Base-by-base conservation (phyloP, 345 rosid genomes). In the Linum trigynum region DNA sequence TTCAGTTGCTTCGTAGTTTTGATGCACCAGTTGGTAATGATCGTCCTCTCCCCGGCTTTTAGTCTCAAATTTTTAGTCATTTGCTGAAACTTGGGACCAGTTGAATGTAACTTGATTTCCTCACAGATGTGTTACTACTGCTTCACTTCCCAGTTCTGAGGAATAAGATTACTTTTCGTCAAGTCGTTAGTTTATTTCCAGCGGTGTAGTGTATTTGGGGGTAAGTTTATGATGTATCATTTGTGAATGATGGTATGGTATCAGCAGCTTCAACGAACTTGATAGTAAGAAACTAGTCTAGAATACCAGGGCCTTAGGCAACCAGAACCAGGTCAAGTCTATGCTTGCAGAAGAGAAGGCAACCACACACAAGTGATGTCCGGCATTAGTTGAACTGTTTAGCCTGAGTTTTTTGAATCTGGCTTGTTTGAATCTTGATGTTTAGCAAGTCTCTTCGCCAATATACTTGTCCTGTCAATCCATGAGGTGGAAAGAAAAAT, bases 21-120 rank as follows among this genome's bases (percentile, higher is more conserved):
- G 83, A 90, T 68, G 81, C 83, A 72, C 96, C 96, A 23, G 5
- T 71, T 48, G 98, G 96, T 92, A 83, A 23, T 65, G 71, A 16
- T 69, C n/a, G 5, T 37, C 17, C 17, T 69, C 5, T 59, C 37
- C 38, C 17, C 4, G 37, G 3, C 56, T 56, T 11, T 32, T 56
- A 8, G 5, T 10, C 1, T 56, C 23, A 14, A n/a, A 15, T 3
- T 57, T 32, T 11, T 14, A 7, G 17, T 8, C 35, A 57, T 36
- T 57, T 16, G 60, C 38, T 57, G 60, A 4, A 57, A 57, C 5
- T 14, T 57, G 7, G 60, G 60, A 36, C 5, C 17, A 17, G 38
- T 3, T 17, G 35, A 5, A 17, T 57, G 60, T 23, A 15, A 57
- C 6, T 8, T 57, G 60, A 57, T 5, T 14, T 1, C 12, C 3